A percentile compares a stretch with the other conserved stretches of the same genome.
These are phyloP conservation scores for Asterella californica DNA, from an alignment of 225 moss, liverwort and hornwort genomes.

Conservation along the genomic window DNA sequence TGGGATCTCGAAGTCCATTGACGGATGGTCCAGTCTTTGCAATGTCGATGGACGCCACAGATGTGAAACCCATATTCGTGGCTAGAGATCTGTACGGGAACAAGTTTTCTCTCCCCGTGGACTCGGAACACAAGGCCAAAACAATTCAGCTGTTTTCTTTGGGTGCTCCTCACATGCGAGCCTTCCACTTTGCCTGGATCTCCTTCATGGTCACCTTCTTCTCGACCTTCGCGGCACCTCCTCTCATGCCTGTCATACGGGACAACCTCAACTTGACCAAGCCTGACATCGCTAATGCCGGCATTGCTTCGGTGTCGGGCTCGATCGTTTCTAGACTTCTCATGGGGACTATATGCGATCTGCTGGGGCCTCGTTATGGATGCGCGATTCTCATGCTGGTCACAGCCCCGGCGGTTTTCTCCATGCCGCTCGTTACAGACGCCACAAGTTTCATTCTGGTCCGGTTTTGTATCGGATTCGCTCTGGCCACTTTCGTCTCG, in stretches of 20 bases:
- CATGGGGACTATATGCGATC: slow-evolving; percentile 81
- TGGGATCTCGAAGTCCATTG: too few relatives aligned
- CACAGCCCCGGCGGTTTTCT: slow-evolving; percentile 65
- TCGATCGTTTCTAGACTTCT: slow-evolving; percentile 66
- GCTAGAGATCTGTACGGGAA: too few relatives aligned
- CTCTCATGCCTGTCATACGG: slow-evolving; percentile 82
- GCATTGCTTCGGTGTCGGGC: slow-evolving; percentile 63
- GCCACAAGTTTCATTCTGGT: slow-evolving; percentile 53
- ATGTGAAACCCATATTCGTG: too few relatives aligned
- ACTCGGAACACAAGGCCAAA: slow-evolving; percentile 84
- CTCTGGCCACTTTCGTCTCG: slow-evolving; percentile 76
- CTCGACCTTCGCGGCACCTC: slow-evolving; percentile 87
- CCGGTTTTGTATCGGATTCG: slow-evolving; percentile 84
- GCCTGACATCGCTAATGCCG: slow-evolving; percentile 63
- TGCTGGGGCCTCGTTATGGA: slow-evolving; percentile 81
- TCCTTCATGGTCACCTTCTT: slow-evolving; percentile 78
- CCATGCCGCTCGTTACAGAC: slow-evolving; percentile 55
- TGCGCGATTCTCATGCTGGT: slow-evolving; percentile 63
- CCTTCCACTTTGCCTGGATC: slow-evolving; percentile 79
- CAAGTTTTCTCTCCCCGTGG: slow-evolving; percentile 48
- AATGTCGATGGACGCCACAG: too few relatives aligned
- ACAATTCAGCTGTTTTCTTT: slow-evolving; percentile 53
- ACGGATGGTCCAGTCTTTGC: too few relatives aligned
- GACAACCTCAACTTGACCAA: slow-evolving; percentile 67
- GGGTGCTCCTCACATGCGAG: slow-evolving; percentile 70